Base-by-base conservation (phyloP, 345 rosid genomes). In the Melastoma malabathricum region DNA sequence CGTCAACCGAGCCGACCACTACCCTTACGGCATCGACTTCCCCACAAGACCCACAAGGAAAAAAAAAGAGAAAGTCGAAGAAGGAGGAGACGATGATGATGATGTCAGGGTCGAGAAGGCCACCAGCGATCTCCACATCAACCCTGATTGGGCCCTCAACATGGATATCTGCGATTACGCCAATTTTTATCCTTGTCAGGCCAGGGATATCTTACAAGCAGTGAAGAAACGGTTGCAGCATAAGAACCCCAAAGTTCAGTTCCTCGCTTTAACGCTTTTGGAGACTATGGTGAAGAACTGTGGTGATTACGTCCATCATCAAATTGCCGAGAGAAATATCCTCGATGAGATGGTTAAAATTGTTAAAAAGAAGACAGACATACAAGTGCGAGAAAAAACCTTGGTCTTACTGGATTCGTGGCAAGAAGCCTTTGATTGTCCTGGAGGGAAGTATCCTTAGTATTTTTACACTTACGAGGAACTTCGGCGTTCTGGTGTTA, bases 391-490 rank as follows among this genome's bases (percentile, higher is more conserved):
- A 61, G 84, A 88, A 67, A 93, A 85, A 67, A 73, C 83, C 59
- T 67, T 93, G 76, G 75, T 63, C 52, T 65, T 93, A 73, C 56
- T 93, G 69, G 94, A 93, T 61, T 78, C 97, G 53, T 93, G 99
- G 99, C 94, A 85, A 67, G 90, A 76, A 70, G 97, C 97, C 62
- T 93, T 93, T 78, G 97, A 97, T n/a, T 97, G 94, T 59, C 84
- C 86, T 1, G 82, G 83, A 64, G 89, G 94, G 47, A 93, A 79
- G 64, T 64, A 79, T 58, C 80, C 99, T 41, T 94, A 88, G 58
- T 93, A 85, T 70, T 93, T 79, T 62, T 84, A 72, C 72, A 92
- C 97, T 29, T 93, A 78, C 45, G 94, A 85, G 57, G 99, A 93
- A 57, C 76, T 93, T 59, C 75, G 89, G 80, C 89, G 81, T 43